Evolutionary conservation across 305 asterid genomes (phyloP), one percentile per base, ranked within the genome.

Genomic region (Solanum chacoense): DNA sequence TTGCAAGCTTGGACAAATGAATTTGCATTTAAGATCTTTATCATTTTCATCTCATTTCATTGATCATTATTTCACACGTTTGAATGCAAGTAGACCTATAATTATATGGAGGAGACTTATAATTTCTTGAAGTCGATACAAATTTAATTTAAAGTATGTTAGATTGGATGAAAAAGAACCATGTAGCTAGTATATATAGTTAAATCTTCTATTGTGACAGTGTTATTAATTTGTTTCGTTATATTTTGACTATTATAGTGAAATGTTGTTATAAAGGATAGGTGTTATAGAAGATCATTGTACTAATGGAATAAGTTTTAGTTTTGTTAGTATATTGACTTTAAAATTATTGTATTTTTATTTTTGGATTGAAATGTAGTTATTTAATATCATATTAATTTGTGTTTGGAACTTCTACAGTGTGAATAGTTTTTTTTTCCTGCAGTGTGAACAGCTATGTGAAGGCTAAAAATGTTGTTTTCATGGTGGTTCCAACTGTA

Each of bases 401-500:
- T 81, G 32, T 80, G 55, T 24, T 42, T 45, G 20, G 72, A 45
- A 45, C 69, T 42, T 80, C 85, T 14, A 42, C 29, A 3, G 85
- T 79, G 85, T 79, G 67, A 40, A 79, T 79, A 76, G 81, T 74
- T 71, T 6, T 7, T 14, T 72, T 31, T 73, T 29, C 78, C n/a
- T 7, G 26, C 7, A 9, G 84, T 77, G 84, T 77, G 84, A 37
- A 77, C 59, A 81, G 11, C 12, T 45, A 28, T 71, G 35, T 81
- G 40, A 81, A 29, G 28, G 72, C 37, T 81, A 11, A 3, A 72
- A 81, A 29, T 29, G 86, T 81, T 81, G 40, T 7, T 45, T 45
- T 81, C 86, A 45, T 81, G 72, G 86, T 45, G 72, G 86, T 81
- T 81, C 72, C 86, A 81, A 81, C 86, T 81, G 72, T 81, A 42